These are phyloP conservation scores for Sutorius australiensis DNA, from an alignment of 768 basidiomycete species.

Conservation along the genomic window DNA sequence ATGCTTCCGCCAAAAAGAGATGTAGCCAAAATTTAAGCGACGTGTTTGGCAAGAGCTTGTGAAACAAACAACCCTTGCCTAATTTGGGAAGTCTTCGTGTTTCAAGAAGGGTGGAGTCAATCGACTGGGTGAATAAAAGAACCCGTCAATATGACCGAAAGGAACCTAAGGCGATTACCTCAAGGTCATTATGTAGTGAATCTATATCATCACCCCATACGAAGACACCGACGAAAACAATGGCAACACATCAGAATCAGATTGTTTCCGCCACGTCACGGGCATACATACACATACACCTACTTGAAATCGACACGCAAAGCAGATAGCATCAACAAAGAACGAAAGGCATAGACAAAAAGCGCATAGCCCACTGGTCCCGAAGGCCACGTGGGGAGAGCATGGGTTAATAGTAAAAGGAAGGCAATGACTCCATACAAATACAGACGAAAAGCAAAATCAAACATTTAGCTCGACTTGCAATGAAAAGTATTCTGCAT, in stretches of 20 bases:
- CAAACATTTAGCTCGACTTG: conserved; percentile 6
- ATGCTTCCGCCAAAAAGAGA: background rate
- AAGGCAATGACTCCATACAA: background rate
- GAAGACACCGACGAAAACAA: background rate
- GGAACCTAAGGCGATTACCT: background rate
- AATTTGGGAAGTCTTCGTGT: conserved; percentile 12
- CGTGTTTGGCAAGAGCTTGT: conserved; percentile 33
- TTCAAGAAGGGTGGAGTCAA: background rate
- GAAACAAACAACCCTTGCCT: conserved; percentile 27
- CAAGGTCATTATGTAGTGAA: background rate
- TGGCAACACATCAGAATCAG: background rate
- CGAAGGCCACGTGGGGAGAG: background rate
- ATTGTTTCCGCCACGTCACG: background rate
- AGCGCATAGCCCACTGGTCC: background rate
- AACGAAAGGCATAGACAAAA: conserved; percentile 5
- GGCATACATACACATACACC: conserved; percentile 6
- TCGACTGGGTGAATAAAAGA: background rate
- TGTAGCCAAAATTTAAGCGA: conserved; percentile 24
- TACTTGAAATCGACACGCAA: background rate
- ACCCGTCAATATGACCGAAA: background rate
- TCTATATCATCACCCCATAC: background rate
- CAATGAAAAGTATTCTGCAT: conserved; percentile 18
- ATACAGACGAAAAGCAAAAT: background rate
- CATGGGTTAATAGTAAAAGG: background rate
- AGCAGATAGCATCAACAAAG: conserved; percentile 3